Base-by-base conservation (phyloP, 768 basidiomycete species). In the Coprinopsis sp. region DNA sequence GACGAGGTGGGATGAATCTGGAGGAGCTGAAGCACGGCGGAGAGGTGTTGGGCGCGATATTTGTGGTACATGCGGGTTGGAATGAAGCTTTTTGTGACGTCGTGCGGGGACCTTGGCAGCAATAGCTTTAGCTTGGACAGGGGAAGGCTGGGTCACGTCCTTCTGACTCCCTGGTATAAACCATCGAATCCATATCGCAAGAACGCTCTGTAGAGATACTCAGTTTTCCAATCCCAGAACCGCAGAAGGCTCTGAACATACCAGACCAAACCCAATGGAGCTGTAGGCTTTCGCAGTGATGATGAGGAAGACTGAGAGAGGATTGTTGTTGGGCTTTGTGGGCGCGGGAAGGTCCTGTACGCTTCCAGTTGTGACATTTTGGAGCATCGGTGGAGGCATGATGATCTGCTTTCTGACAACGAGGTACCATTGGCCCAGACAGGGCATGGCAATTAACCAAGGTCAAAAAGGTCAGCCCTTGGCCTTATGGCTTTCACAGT, bases 121-220 rank as follows among this genome's bases (percentile, higher is more conserved):
- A 51, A n/a, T n/a, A n/a, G n/a, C n/a, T n/a, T n/a, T n/a, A n/a
- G n/a, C n/a, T n/a, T n/a, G n/a, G n/a, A n/a, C n/a, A n/a, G n/a
- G n/a, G n/a, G n/a, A n/a, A n/a, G n/a, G n/a, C n/a, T n/a, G n/a
- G n/a, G n/a, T n/a, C n/a, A n/a, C n/a, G n/a, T n/a, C n/a, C n/a
- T n/a, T n/a, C n/a, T n/a, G n/a, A n/a, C n/a, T n/a, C 13, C 57
- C 44, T 34, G 69, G 69, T 25, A 68, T 38, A 33, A 71, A 49
- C 72, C 72, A 74, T 14, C 63, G 59, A 27, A 73, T 44, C 64
- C 70, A 72, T 42, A 74, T 68, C 34, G 67, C 70, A 22, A 73
- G 55, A 29, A 74, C 54, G 55, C 73, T 74, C 73, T 74, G 38
- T 38, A 52, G n/a, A 51, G 33, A 47, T 19, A 43, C 4, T 30